phyloP scores from a whole-genome alignment of 441 rosid species.

The Gossypium laxum region DNA sequence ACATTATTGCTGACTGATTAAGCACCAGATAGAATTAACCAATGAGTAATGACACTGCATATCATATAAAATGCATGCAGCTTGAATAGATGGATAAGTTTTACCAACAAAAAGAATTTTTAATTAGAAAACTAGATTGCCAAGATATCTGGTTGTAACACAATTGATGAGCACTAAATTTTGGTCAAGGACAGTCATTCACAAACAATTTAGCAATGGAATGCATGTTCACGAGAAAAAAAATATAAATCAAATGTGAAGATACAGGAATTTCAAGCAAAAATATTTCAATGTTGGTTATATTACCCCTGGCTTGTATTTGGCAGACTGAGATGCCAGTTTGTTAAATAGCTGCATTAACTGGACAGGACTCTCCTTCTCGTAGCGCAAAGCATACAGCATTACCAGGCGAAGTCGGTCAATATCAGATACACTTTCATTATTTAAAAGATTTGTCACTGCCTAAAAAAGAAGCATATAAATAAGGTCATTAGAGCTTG shows the following conservation, averaged over 20 bases:
- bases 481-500: conserved; percentile 17
- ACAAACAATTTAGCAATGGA: neutral
- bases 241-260: neutral
- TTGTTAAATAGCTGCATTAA: conserved; percentile 94
- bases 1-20: neutral
- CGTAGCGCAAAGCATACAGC: conserved; percentile 90
- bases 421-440: conserved; percentile 73
- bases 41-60: neutral
- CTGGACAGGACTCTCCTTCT: conserved; percentile 94
- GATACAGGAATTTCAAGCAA: conserved; percentile 1
- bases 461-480: conserved; percentile 49
- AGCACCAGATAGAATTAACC: neutral
- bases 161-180: neutral
- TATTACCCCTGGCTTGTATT: conserved; percentile 87
- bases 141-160: neutral
- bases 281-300: conserved; percentile 10
- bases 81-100: neutral
- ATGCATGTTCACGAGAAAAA: neutral
- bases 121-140: neutral
- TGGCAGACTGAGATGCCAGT: conserved; percentile 72
- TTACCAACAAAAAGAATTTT: neutral
- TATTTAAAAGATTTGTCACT: conserved; percentile 69
- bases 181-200: neutral
- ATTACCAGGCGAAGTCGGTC: conserved; percentile 77
- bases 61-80: neutral